Conservation (phyloP, 2,329 filamentous ascomycete genomes). For the Byssochlamys sp. region DNA sequence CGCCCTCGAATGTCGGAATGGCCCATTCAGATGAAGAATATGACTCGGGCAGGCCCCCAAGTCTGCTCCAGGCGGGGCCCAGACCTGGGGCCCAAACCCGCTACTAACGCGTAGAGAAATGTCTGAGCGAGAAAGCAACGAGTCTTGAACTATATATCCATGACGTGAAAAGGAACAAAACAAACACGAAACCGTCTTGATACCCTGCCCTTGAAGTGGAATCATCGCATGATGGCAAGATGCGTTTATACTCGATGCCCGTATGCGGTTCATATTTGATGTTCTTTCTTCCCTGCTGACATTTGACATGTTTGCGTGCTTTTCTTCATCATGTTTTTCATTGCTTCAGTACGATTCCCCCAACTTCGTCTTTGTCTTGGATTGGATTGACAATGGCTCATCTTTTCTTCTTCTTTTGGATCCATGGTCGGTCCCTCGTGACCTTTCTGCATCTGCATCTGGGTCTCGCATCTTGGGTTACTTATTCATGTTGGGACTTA, state of each 20-base stretch:
- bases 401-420: background rate
- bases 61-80: slow-evolving; percentile 32
- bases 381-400: background rate
- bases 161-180: slow-evolving; percentile 2
- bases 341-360: background rate
- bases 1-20: slow-evolving; percentile 12
- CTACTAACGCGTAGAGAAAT: slow-evolving; percentile 24
- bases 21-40: slow-evolving; percentile 15
- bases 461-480: background rate
- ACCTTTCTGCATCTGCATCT: background rate
- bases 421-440: background rate
- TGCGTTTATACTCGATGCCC: background rate
- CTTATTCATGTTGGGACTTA: background rate
- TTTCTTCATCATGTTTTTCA: background rate
- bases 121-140: slow-evolving; percentile 9
- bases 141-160: background rate
- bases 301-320: background rate
- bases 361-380: background rate
- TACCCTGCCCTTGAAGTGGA: background rate
- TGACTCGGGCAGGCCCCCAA: slow-evolving; percentile 27
- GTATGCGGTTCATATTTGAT: background rate
- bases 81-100: slow-evolving; percentile 28
- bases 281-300: background rate
- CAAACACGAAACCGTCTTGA: background rate
- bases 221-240: background rate